Percentiles rank a stretch among this genome's conserved stretches.
Evolutionary conservation across 129 eudicot species (phyloP).

Genomic region (Saposhnikovia divaricata): DNA sequence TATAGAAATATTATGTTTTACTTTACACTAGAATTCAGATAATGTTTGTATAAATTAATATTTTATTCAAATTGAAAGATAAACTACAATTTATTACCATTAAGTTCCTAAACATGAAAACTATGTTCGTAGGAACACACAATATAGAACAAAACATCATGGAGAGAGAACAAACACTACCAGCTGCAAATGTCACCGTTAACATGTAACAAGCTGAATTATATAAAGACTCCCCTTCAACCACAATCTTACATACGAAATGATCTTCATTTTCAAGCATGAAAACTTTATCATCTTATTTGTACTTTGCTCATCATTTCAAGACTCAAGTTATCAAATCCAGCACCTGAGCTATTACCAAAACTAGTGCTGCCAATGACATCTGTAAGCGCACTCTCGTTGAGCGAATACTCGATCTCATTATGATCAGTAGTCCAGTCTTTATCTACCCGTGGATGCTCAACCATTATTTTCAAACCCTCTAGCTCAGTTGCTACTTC

Average conservation of each 20-base stretch:
- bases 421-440: background rate
- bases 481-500: background rate
- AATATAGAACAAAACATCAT: background rate
- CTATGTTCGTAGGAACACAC: background rate
- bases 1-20: too few species aligned
- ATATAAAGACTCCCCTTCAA: too few species aligned
- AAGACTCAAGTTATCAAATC: background rate
- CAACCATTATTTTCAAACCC: background rate
- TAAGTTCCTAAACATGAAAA: background rate
- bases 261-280: background rate
- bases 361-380: background rate
- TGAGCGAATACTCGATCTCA: background rate
- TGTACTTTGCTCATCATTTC: background rate
- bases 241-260: too few species aligned
- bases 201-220: background rate
- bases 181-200: background rate
- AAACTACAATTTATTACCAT: too few species aligned
- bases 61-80: too few species aligned
- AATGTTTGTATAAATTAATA: too few species aligned
- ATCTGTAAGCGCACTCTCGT: background rate
- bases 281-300: background rate
- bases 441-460: constrained; percentile 6
- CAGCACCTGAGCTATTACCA: background rate
- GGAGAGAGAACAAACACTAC: background rate
- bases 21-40: too few species aligned